Evolutionary conservation across 305 asterid species (phyloP), one percentile per base, ranked within the genome.

Genomic region (Fraxinus nigra): DNA sequence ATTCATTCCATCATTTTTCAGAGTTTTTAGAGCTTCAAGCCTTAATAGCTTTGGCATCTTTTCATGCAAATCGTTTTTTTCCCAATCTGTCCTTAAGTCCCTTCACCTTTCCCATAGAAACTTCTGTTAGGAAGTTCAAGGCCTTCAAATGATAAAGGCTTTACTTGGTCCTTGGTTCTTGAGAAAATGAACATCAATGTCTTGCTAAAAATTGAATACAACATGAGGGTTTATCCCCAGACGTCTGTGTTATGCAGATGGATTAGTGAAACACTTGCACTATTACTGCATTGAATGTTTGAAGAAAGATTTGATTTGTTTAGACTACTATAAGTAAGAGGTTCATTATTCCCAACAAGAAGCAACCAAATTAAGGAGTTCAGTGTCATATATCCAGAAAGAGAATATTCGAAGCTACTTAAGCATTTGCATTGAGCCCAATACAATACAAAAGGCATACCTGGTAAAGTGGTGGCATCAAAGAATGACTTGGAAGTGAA

Each of bases 401-500:
- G 76, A 78, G 54, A 78, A 59, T 9, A 74, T 34, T 34, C 30
- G 48, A 32, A 38, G 75, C 80, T 43, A 80, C 51, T 72, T 59
- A 14, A 83, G 77, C 74, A 43, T 78, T 61, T 63, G 20, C 43
- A 81, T 69, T 37, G 78, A 84, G 59, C 74, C 70, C 81, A 82
- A 24, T 63, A 18, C 80, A 83, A 76, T 14, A 77, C 26, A 84
- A 83, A 69, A 80, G 61, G 20, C 85, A 80, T 83, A 92, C 98
- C 98, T 96, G 99, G 86, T 94, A 95, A 40, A 78, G 79, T 75
- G 95, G 79, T 80, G 87, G 94, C 61, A 88, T 87, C 84, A 89
- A 86, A 77, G 87, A 86, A 89, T 91, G 98, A 86, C 86, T 90
- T 46, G 88, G 92, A 89, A 82, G 88, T 72, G 95, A 93, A 78